Conservation (phyloP, 345 rosid genomes). For the Linum usitatissimum region DNA sequence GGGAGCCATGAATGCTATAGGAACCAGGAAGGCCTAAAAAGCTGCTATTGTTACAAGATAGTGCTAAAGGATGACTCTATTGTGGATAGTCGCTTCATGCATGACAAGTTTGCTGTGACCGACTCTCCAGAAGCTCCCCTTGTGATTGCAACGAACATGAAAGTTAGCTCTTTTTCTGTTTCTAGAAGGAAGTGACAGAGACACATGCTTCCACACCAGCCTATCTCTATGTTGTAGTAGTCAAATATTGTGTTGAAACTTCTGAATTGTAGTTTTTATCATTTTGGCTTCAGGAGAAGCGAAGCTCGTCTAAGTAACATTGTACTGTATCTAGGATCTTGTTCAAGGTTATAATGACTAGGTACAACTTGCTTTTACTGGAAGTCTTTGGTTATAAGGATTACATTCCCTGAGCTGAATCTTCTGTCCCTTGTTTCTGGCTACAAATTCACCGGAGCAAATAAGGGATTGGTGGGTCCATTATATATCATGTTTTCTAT, state of each 20-base stretch:
- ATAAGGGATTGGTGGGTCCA: slow-evolving; percentile 20
- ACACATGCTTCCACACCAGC: background rate
- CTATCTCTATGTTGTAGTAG: slow-evolving; percentile 3
- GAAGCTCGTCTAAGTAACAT: slow-evolving; percentile 6
- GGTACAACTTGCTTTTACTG: background rate
- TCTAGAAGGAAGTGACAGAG: slow-evolving; percentile 56
- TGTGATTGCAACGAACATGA: slow-evolving; percentile 89
- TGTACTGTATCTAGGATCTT: slow-evolving; percentile 9
- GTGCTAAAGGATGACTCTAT: slow-evolving; percentile 86
- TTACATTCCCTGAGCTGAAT: background rate
- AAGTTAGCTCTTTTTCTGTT: slow-evolving; percentile 96
- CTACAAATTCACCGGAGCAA: background rate
- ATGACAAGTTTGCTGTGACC: slow-evolving; percentile 78
- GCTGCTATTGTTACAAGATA: slow-evolving; percentile 85
- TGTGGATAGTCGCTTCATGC: slow-evolving; percentile 95
- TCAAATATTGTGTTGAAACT: background rate
- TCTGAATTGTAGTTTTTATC: slow-evolving; percentile 5
- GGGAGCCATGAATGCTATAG: slow-evolving; percentile 68
- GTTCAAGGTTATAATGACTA: background rate
- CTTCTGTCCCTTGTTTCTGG: background rate
- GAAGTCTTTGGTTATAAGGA: background rate
- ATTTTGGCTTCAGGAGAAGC: slow-evolving; percentile 6
- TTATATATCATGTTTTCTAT: slow-evolving; percentile 4
- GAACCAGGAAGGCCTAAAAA: slow-evolving; percentile 68
- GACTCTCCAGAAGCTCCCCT: slow-evolving; percentile 97